Percentiles rank a stretch among this genome's conserved stretches.
Conservation (phyloP, 768 basidiomycete genomes). For the Lactarius psammicola region DNA sequence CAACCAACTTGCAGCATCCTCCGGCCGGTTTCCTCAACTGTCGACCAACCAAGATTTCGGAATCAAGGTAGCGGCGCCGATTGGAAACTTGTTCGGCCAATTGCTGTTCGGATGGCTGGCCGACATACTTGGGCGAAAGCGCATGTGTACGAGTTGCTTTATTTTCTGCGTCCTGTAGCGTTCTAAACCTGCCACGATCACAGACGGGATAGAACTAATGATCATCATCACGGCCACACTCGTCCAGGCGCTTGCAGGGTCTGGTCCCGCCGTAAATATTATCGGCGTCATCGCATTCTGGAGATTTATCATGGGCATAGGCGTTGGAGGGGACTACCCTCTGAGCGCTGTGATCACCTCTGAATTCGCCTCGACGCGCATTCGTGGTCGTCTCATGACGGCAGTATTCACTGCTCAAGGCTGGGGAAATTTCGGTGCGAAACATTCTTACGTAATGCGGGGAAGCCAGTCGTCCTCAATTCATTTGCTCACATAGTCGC, state of each 20-base stretch:
- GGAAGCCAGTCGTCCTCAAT: not conserved
- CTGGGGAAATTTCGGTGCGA: conserved; percentile 80
- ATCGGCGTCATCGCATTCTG: conserved; percentile 77
- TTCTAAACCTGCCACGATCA: not conserved
- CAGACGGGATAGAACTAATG: conserved; percentile 72
- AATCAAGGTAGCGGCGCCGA: conserved; percentile 43
- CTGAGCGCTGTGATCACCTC: conserved; percentile 82
- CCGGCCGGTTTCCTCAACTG: not conserved
- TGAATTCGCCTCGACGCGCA: conserved; percentile 77
- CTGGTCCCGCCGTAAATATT: conserved; percentile 64
- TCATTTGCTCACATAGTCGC: conserved; percentile 45
- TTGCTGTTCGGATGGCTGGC: conserved; percentile 47
- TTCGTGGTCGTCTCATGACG: conserved; percentile 83
- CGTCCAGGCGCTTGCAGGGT: conserved; percentile 74
- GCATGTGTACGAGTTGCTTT: conserved; percentile 53
- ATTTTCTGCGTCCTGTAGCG: conserved; percentile 31
- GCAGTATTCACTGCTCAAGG: conserved; percentile 85
- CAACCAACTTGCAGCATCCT: not conserved
- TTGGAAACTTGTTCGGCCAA: conserved; percentile 44
- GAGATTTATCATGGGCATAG: conserved; percentile 81
- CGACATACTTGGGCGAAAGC: conserved; percentile 43
- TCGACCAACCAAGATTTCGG: conserved; percentile 35
- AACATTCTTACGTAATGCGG: not conserved
- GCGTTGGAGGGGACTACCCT: conserved; percentile 89
- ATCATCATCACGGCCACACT: conserved; percentile 81